phyloP scores from a whole-genome alignment of 495 filamentous ascomycete genomes.

The Corynascus novoguineensis region DNA sequence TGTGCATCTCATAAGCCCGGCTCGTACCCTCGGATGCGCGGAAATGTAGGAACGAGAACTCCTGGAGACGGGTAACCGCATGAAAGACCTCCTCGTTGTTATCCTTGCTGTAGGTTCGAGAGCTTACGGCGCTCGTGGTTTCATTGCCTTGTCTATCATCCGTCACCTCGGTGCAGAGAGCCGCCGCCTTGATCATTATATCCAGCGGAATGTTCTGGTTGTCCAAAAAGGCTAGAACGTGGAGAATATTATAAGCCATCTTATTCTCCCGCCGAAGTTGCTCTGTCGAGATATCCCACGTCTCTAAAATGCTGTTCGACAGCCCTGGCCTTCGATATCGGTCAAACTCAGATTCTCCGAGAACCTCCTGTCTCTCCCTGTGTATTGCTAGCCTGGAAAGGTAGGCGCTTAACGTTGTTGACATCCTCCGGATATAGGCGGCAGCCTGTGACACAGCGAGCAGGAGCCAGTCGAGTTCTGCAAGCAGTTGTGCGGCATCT shows the following conservation, averaged over 20 bases:
- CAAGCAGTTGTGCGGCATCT: slow-evolving; percentile 16
- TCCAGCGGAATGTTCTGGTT: slow-evolving; percentile 23
- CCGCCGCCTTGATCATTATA: neutral
- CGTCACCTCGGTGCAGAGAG: neutral
- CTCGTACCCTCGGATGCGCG: neutral
- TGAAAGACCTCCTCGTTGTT: slow-evolving; percentile 1
- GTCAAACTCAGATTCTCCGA: neutral
- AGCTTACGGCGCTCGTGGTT: too few relatives aligned
- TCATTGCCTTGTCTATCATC: neutral
- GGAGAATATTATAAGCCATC: slow-evolving; percentile 20
- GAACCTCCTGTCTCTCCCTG: neutral
- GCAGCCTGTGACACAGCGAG: slow-evolving; percentile 29
- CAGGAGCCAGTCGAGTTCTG: slow-evolving; percentile 24
- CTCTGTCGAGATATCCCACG: slow-evolving; percentile 24
- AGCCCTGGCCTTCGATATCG: neutral
- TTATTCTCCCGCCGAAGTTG: slow-evolving; percentile 20
- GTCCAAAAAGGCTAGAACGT: slow-evolving; percentile 20
- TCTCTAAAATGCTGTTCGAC: slow-evolving; percentile 25
- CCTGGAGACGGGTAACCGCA: slow-evolving; percentile 11
- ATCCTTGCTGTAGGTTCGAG: too few relatives aligned
- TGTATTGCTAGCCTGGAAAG: neutral
- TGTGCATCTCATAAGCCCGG: slow-evolving; percentile 24
- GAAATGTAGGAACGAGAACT: slow-evolving; percentile 18
- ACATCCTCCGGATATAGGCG: neutral
- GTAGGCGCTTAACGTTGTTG: neutral